These are phyloP conservation scores for Pulchroboletus neoregius DNA, from an alignment of 1,284 basidiomycete genomes.

Conservation along the genomic window DNA sequence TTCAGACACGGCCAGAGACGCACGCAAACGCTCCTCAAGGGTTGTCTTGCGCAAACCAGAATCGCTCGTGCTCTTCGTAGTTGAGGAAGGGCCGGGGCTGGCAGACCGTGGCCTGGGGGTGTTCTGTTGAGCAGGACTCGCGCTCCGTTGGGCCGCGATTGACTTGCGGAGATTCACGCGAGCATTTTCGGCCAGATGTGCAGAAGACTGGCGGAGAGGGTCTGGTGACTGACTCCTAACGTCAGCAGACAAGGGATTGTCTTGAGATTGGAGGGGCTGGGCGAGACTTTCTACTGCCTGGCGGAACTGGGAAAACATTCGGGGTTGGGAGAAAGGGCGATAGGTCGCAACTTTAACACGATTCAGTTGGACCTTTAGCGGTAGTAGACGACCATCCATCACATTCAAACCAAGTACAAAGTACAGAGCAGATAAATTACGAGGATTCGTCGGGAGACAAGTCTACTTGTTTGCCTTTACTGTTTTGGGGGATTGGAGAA, in stretches of 20 bases:
- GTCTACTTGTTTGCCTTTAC: slow-evolving; percentile 48
- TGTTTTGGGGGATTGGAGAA: slow-evolving; percentile 27
- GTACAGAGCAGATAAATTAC: slow-evolving; percentile 13
- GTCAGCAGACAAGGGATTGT: slow-evolving; percentile 26
- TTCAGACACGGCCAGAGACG: slow-evolving; percentile 56
- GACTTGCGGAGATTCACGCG: slow-evolving; percentile 60
- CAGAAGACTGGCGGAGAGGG: slow-evolving; percentile 34
- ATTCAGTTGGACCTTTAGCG: neutral
- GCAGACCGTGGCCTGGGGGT: slow-evolving; percentile 34
- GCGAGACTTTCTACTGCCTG: slow-evolving; percentile 57
- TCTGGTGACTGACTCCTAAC: slow-evolving; percentile 37
- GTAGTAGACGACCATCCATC: neutral
- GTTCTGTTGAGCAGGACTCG: slow-evolving; percentile 44
- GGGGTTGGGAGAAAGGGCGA: neutral
- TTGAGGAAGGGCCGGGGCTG: slow-evolving; percentile 30
- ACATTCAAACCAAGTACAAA: slow-evolving; percentile 7
- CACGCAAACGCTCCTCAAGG: slow-evolving; percentile 68
- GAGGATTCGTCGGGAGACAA: slow-evolving; percentile 12
- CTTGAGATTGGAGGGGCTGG: slow-evolving; percentile 39
- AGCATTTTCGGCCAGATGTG: slow-evolving; percentile 57
- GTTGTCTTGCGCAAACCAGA: slow-evolving; percentile 44
- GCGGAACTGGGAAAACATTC: slow-evolving; percentile 65
- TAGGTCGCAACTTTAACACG: neutral
- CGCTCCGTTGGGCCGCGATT: slow-evolving; percentile 49
- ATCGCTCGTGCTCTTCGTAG: slow-evolving; percentile 19